A percentile compares a stretch with the other conserved stretches of the same genome.
phyloP scores from a whole-genome alignment of 495 filamentous ascomycete genomes.

The Hypoxylon rickii region DNA sequence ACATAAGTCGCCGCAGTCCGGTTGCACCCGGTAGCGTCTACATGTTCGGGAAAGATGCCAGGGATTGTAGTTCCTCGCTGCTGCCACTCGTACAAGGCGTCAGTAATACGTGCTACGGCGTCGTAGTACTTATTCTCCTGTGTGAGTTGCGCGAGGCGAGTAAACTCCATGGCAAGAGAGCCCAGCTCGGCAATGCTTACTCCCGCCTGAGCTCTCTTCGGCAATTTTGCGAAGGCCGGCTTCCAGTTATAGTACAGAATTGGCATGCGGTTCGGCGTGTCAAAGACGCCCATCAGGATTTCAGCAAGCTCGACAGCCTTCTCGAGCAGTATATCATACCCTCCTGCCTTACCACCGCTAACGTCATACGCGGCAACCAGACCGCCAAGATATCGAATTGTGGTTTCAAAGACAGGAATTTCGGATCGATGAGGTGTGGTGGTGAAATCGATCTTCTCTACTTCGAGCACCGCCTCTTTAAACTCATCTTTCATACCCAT shows the following conservation, averaged over 20 bases:
- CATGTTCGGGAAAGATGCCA: conserved; percentile 79
- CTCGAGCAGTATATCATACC: conserved; percentile 69
- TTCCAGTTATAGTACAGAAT: conserved; percentile 84
- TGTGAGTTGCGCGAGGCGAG: conserved; percentile 88
- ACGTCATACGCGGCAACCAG: conserved; percentile 84
- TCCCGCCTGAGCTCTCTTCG: conserved; percentile 65
- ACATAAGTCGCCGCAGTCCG: conserved; percentile 39
- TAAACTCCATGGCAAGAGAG: conserved; percentile 92
- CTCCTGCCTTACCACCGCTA: conserved; percentile 56
- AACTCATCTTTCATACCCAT: conserved; percentile 93
- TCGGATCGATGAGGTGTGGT: conserved; percentile 61
- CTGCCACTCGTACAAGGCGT: conserved; percentile 83
- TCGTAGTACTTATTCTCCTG: conserved; percentile 89
- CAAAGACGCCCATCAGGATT: conserved; percentile 88
- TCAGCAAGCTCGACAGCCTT: conserved; percentile 90
- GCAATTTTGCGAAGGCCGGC: conserved; percentile 65
- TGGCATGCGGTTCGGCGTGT: conserved; percentile 97
- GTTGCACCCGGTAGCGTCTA: conserved; percentile 74
- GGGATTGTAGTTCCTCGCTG: conserved; percentile 68
- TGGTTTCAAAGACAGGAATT: conserved; percentile 86
- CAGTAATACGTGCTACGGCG: conserved; percentile 88
- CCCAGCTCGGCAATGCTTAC: conserved; percentile 84
- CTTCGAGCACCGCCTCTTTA: conserved; percentile 76
- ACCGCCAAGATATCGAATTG: conserved; percentile 85
- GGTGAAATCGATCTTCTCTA: conserved; percentile 88